Percentiles rank a stretch among this genome's conserved stretches.
These are phyloP conservation scores for Gymnopus androsaceus DNA, from an alignment of 1,284 basidiomycete species.

Conservation along the genomic window DNA sequence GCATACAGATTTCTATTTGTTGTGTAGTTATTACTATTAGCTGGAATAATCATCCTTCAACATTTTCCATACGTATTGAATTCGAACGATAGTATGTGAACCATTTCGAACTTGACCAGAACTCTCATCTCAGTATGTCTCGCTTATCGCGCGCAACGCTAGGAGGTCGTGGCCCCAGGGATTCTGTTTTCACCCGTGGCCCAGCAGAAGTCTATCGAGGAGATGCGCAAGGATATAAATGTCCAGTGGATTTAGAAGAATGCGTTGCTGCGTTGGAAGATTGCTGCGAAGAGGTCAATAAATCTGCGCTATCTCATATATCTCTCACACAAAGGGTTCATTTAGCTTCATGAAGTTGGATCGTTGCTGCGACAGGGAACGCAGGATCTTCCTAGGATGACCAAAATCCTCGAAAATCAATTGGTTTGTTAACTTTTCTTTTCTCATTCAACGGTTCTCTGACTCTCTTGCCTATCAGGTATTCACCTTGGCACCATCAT, in stretches of 20 bases:
- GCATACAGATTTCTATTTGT: too few relatives aligned
- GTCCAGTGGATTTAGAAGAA: slow-evolving; percentile 68
- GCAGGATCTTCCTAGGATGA: slow-evolving; percentile 67
- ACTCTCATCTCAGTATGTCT: slow-evolving; percentile 40
- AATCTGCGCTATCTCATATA: background rate
- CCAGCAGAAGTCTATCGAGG: slow-evolving; percentile 55
- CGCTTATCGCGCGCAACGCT: slow-evolving; percentile 59
- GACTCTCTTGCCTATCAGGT: slow-evolving; percentile 48
- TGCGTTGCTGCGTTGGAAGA: slow-evolving; percentile 75
- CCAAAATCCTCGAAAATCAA: slow-evolving; percentile 62
- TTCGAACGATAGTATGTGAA: too few relatives aligned
- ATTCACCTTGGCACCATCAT: slow-evolving; percentile 70
- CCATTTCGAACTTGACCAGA: too few relatives aligned
- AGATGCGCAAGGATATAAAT: slow-evolving; percentile 56
- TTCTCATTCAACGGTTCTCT: background rate
- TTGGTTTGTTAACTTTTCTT: slow-evolving; percentile 45
- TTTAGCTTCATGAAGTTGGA: slow-evolving; percentile 66
- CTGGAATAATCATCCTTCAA: too few relatives aligned
- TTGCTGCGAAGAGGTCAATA: slow-evolving; percentile 66
- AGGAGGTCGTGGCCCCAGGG: slow-evolving; percentile 45
- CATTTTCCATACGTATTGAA: too few relatives aligned
- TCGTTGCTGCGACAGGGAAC: slow-evolving; percentile 67
- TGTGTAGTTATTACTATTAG: too few relatives aligned
- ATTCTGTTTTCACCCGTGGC: slow-evolving; percentile 67
- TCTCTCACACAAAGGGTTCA: background rate